Evolutionary conservation across 805 yeast species (phyloP).

Genomic region (Lachancea waltii): DNA sequence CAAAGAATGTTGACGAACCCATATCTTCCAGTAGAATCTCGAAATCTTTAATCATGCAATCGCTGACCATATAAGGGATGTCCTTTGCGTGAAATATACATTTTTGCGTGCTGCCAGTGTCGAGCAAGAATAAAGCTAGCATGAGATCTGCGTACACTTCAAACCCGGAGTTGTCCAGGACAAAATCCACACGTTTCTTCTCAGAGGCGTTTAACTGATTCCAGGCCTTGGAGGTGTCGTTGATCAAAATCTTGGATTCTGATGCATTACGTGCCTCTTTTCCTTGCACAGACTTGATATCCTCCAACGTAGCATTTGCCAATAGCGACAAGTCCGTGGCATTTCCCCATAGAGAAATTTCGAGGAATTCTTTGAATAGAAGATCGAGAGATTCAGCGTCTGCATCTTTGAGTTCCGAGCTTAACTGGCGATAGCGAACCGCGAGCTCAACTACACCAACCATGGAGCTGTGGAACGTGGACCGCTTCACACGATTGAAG

Average conservation of each 20-base stretch:
- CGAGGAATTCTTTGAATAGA: conserved; percentile 76
- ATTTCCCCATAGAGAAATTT: conserved; percentile 94
- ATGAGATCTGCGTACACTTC: conserved; percentile 85
- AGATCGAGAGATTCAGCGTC: conserved; percentile 42
- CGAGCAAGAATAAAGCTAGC: conserved; percentile 59
- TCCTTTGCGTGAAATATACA: conserved; percentile 82
- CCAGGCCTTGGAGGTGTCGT: conserved; percentile 74
- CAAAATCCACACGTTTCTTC: conserved; percentile 59
- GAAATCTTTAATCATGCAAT: conserved; percentile 82
- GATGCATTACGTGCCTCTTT: conserved; percentile 77
- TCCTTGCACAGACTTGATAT: conserved; percentile 87
- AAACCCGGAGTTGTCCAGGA: conserved; percentile 91
- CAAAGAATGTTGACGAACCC: conserved; percentile 45
- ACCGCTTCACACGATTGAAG: conserved; percentile 61
- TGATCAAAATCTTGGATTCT: conserved; percentile 68
- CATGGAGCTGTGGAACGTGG: conserved; percentile 67
- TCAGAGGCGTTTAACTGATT: conserved; percentile 31
- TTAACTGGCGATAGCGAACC: conserved; percentile 45
- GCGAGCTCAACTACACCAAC: conserved; percentile 80
- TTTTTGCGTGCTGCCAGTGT: conserved; percentile 54
- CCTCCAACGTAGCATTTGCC: conserved; percentile 84
- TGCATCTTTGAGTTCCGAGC: conserved; percentile 24
- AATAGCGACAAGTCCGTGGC: conserved; percentile 90
- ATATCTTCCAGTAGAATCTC: conserved; percentile 51
- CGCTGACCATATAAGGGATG: conserved; percentile 97